Percentiles rank a stretch among this genome's conserved stretches.
Conservation (phyloP, 345 rosid species). For the Rhodamnia argentea region DNA sequence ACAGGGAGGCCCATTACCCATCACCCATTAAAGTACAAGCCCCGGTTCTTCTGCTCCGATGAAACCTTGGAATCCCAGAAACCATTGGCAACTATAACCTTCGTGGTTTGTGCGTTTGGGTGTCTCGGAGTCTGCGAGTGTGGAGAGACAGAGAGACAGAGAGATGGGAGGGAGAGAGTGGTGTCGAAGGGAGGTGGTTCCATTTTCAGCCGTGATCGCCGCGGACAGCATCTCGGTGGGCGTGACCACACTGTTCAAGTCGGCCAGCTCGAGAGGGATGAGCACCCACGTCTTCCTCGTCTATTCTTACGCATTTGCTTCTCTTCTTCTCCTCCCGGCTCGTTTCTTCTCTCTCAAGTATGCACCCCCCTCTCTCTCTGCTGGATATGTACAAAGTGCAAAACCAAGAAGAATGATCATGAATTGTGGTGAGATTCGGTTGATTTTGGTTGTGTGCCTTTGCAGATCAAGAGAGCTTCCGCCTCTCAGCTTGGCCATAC, state of each 20-base stretch:
- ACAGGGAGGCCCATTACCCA: not conserved
- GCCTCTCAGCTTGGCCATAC: not conserved
- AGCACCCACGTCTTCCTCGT: slow-evolving; percentile 1
- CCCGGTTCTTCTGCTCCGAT: not conserved
- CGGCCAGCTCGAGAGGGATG: not conserved
- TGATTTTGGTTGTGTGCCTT: not conserved
- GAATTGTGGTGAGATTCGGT: not conserved
- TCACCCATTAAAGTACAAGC: too few species aligned
- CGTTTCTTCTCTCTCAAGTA: slow-evolving; percentile 8
- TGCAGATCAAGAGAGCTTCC: not conserved
- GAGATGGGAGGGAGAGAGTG: not conserved
- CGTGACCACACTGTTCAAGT: slow-evolving; percentile 4
- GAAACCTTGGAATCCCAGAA: not conserved
- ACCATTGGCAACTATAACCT: not conserved
- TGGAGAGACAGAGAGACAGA: not conserved
- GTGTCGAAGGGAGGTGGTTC: not conserved
- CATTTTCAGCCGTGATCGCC: not conserved
- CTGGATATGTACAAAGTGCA: not conserved
- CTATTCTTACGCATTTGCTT: slow-evolving; percentile 2
- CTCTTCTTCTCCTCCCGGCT: slow-evolving; percentile 3
- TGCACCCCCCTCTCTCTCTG: not conserved
- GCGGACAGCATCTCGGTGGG: slow-evolving; percentile 4
- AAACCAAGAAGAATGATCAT: not conserved
- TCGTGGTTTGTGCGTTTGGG: not conserved
- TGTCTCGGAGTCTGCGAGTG: not conserved